Base-by-base conservation (phyloP, 768 basidiomycete species). In the Suillus bovinus region DNA sequence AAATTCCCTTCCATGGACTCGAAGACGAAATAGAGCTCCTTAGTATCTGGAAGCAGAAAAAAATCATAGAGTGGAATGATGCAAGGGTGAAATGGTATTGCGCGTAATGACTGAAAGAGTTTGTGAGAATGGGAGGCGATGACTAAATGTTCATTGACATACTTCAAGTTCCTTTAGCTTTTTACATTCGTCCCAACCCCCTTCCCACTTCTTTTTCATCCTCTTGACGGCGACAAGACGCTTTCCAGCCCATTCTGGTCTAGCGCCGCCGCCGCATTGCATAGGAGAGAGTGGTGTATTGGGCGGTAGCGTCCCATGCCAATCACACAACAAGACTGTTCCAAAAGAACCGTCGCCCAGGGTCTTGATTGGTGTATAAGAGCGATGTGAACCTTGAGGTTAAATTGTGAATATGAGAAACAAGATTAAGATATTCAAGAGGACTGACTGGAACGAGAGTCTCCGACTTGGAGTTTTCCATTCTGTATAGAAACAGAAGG, bases 1-100 rank as follows among this genome's bases (percentile, higher is more conserved):
- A 99, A 86, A 77, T 99, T 99, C 71, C 97, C 97, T 77, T 99
- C 97, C 97, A 99, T 99, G 71, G 95, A 96, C 78, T 99, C 97
- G 77, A 99, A 99, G 53, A 99, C 96, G 72, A 99, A 99, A 77
- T 99, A 97, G 69, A 99, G 92, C 77, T 99, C 96, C 76, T 93
- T 94, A 64, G 93, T 85, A 68, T 88, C 86, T 5, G 97, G 97
- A n/a, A 95, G 87, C 68, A 99, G 91, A 81, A 99, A 99, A 71
- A 94, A 96, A 78, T 99, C 97, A 82, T 99, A 99, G 68, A 99
- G 83, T 63, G 97, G 96, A 74, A 99, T 98, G 78, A 99, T 94
- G 74, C 96, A 95, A 31, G 92, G 92, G 77, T 99, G 97, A 73
- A 91, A 90, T 38, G 95, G 89, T 72, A 99, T 98, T 64, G 89